phyloP scores from a whole-genome alignment of 805 yeast genomes.

The Torulaspora microellipsoides region DNA sequence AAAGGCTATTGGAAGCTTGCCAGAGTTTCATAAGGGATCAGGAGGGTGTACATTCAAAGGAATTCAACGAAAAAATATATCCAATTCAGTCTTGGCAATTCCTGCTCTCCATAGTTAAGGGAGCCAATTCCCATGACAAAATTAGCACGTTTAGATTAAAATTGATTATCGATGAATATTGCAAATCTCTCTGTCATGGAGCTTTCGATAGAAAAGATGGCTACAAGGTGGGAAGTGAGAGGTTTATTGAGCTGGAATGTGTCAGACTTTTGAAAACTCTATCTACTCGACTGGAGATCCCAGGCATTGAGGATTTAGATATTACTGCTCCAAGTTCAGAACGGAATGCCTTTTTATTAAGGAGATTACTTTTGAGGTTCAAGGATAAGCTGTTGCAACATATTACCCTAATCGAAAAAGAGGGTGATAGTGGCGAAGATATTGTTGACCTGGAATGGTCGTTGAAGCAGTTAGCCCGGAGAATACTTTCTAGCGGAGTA shows the following conservation, averaged over 20 bases:
- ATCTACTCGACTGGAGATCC: conserved; percentile 11
- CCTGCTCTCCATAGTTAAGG: conserved; percentile 19
- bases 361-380: conserved; percentile 25
- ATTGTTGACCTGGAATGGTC: conserved; percentile 14
- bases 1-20: conserved; percentile 12
- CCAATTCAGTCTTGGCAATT: conserved; percentile 28
- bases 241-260: conserved; percentile 25
- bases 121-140: conserved; percentile 12
- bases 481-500: conserved; percentile 6
- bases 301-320: conserved; percentile 7
- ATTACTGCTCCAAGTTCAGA: conserved; percentile 3
- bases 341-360: conserved; percentile 18
- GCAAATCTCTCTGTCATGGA: conserved; percentile 17
- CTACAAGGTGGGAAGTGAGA: conserved; percentile 5
- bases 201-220: conserved; percentile 4
- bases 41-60: conserved; percentile 17
- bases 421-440: neutral
- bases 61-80: conserved; percentile 10
- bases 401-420: conserved; percentile 16
- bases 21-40: conserved; percentile 16
- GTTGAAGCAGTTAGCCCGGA: conserved; percentile 15
- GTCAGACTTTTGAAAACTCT: conserved; percentile 22
- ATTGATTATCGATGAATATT: conserved; percentile 17
- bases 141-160: conserved; percentile 8
- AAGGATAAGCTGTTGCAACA: conserved; percentile 20